Evolutionary conservation across 768 basidiomycete genomes (phyloP).

Genomic region (Boletus sp.): DNA sequence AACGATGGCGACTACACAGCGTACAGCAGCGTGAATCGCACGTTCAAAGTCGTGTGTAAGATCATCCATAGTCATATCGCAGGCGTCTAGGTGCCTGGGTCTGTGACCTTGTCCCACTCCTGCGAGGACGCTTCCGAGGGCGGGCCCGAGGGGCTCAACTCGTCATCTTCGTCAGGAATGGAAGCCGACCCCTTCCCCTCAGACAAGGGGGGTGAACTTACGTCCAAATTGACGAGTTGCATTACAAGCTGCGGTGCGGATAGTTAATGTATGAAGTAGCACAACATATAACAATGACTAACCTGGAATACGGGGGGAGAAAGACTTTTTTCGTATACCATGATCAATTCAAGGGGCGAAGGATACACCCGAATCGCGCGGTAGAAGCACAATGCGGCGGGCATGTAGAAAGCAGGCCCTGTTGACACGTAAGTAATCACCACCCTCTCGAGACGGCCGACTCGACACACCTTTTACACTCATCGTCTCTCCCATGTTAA

Average conservation of each 20-base stretch:
- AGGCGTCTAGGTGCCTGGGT: conserved; percentile 58
- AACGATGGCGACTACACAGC: conserved; percentile 29
- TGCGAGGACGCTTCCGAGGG: conserved; percentile 87
- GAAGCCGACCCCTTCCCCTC: conserved; percentile 23
- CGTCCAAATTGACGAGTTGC: conserved; percentile 85
- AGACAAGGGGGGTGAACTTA: conserved; percentile 61
- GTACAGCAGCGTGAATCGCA: conserved; percentile 29
- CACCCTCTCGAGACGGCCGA: neutral
- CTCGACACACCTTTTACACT: conserved; percentile 56
- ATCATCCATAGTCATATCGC: conserved; percentile 35
- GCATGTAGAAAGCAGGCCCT: conserved; percentile 78
- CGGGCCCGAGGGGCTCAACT: conserved; percentile 63
- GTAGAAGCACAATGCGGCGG: conserved; percentile 88
- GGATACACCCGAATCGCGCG: conserved; percentile 93
- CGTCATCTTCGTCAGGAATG: conserved; percentile 47
- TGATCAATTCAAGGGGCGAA: conserved; percentile 87
- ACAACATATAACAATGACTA: conserved; percentile 9
- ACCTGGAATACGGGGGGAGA: conserved; percentile 80
- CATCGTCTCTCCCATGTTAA: conserved; percentile 83
- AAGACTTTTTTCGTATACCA: conserved; percentile 91
- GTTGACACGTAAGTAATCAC: conserved; percentile 3
- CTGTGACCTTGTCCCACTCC: conserved; percentile 87
- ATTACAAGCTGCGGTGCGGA: conserved; percentile 53
- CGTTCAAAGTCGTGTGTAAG: conserved; percentile 27
- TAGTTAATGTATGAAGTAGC: conserved; percentile 5